These are phyloP conservation scores for Hysterium pulicare DNA, from an alignment of 2,329 filamentous ascomycete species.

Conservation along the genomic window DNA sequence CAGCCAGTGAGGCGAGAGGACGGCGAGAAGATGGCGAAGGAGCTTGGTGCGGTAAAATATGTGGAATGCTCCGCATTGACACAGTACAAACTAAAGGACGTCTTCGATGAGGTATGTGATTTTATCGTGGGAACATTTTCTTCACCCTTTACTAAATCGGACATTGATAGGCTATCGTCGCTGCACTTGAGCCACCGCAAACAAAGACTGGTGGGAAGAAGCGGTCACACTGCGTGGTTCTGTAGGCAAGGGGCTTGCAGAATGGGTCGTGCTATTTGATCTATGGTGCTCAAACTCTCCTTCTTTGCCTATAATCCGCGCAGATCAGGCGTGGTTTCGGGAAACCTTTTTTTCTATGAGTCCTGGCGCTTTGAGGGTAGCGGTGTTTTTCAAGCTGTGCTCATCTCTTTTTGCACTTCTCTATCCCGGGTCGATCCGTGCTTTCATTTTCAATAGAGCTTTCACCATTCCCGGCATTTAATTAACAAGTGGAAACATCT, in stretches of 20 bases:
- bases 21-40: constrained; percentile 93
- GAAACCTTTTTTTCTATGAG: constrained; percentile 37
- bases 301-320: constrained; percentile 28
- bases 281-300: constrained; percentile 7
- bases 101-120: constrained; percentile 87
- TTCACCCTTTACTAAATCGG: constrained; percentile 7
- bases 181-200: constrained; percentile 82
- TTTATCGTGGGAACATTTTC: neutral
- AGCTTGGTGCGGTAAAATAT: constrained; percentile 96
- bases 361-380: constrained; percentile 40
- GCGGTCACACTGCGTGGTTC: constrained; percentile 34
- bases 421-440: neutral
- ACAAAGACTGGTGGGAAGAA: constrained; percentile 62
- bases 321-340: constrained; percentile 33
- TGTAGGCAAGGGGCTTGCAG: constrained; percentile 22
- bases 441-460: neutral
- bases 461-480: too few relatives aligned
- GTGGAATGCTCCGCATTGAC: constrained; percentile 98
- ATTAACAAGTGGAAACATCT: too few relatives aligned
- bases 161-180: constrained; percentile 76
- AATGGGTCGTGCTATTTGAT: neutral
- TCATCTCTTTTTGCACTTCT: constrained; percentile 15
- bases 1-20: constrained; percentile 86
- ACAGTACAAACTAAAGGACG: constrained; percentile 98
- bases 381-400: constrained; percentile 30